Evolutionary conservation across 164 flowering plant genomes (phyloP), one percentile per base, ranked within the genome.

Genomic region (Brasenia schreberi): DNA sequence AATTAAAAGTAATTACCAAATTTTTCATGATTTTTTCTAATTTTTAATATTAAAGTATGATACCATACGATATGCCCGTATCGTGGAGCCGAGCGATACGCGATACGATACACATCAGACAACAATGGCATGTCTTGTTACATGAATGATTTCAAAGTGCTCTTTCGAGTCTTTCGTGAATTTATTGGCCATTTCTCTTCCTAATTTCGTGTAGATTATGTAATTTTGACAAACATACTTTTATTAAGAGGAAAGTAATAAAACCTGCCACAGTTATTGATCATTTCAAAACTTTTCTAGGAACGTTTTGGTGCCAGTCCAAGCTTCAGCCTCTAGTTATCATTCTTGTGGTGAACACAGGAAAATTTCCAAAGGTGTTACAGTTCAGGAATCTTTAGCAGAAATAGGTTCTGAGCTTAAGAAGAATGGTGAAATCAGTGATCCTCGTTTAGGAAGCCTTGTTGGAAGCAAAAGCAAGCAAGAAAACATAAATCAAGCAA

Each of bases 361-460:
- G 68, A 93, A 93, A 76, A 77, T 90, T 19, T 93, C 98, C 0
- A 81, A 88, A 64, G 96, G 96, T 61, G 65, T 90, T 68, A 68
- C 81, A 71, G 80, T 72, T 14, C 85, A 81, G 43, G 79, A 79
- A 10, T 49, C 67, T 18, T 60, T 52, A 56, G 70, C 70, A 1
- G 77, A 77, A 64, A 65, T 18, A 61, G 69, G 64, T 67, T 42
- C 71, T n/a, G 77, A 65, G 68, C 60, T 69, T 49, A 62, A 70
- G 59, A 77, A 75, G 78, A 79, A 73, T 49, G 74, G 65, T 60
- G 71, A 67, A 43, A 58, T 23, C 65, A 61, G 59, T 11, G 65
- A 66, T 63, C 70, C 71, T 33, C 69, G 43, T 62, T 62, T 64
- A 62, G 82, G 65, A 59, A 63, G 9, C 18, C 7, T 61, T 7